phyloP scores from a whole-genome alignment of 2,329 filamentous ascomycete genomes.

The Tolypocladium amazonense region DNA sequence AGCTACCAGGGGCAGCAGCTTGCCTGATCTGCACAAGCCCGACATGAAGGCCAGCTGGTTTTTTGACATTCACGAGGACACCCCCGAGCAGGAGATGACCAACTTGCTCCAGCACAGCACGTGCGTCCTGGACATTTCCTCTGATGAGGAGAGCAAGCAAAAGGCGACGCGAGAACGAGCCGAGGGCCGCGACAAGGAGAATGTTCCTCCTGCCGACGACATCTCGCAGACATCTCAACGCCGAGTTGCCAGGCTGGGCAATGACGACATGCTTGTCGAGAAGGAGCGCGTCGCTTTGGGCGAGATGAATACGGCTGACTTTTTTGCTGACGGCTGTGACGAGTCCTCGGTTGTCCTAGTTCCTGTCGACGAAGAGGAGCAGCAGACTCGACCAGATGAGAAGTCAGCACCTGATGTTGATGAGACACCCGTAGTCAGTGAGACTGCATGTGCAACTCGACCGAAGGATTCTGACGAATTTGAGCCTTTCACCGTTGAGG shows the following conservation, averaged over 20 bases:
- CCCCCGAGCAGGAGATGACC: slow-evolving; percentile 78
- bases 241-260: slow-evolving; percentile 14
- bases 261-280: slow-evolving; percentile 50
- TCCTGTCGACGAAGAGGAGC: slow-evolving; percentile 44
- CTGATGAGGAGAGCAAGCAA: slow-evolving; percentile 65
- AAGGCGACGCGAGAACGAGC: slow-evolving; percentile 40
- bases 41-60: slow-evolving; percentile 62
- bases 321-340: slow-evolving; percentile 56
- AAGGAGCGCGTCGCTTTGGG: slow-evolving; percentile 54
- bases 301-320: slow-evolving; percentile 57
- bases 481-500: slow-evolving; percentile 5
- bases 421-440: not conserved
- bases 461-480: slow-evolving; percentile 10
- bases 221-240: slow-evolving; percentile 44
- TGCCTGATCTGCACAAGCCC: slow-evolving; percentile 25
- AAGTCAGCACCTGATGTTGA: not conserved
- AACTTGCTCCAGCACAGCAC: slow-evolving; percentile 90
- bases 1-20: slow-evolving; percentile 8
- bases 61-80: slow-evolving; percentile 93
- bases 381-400: slow-evolving; percentile 6
- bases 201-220: slow-evolving; percentile 66
- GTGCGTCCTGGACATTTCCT: slow-evolving; percentile 76
- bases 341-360: slow-evolving; percentile 51
- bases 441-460: slow-evolving; percentile 10
- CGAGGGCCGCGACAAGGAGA: slow-evolving; percentile 77